Percentiles rank a stretch among this genome's conserved stretches.
Conservation (phyloP, 345 rosid species). For the Murraya paniculata region DNA sequence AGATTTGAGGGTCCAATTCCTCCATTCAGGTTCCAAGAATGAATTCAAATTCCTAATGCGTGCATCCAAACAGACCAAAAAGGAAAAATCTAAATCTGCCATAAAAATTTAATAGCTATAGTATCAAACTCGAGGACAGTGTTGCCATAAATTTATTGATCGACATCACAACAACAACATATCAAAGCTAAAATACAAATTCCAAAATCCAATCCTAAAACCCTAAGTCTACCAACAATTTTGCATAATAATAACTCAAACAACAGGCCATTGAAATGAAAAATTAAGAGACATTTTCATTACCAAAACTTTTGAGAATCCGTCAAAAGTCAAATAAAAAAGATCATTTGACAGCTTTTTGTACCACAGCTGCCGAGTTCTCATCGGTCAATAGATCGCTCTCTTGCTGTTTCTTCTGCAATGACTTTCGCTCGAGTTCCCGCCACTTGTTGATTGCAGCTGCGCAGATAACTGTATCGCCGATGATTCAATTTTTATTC, state of each 20-base stretch:
- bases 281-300: neutral
- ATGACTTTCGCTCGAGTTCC: conserved; percentile 55
- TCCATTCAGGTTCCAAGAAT: neutral
- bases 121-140: neutral
- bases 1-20: neutral
- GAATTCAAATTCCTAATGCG: neutral
- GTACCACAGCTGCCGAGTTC: conserved; percentile 33
- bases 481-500: neutral
- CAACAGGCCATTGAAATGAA: neutral
- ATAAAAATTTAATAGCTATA: neutral
- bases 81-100: neutral
- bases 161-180: neutral
- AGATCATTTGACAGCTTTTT: conserved; percentile 37
- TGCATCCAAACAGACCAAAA: neutral
- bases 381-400: conserved; percentile 20
- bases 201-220: neutral
- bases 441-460: conserved; percentile 70
- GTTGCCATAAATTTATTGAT: neutral
- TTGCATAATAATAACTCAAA: neutral
- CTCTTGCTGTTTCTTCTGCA: conserved; percentile 35
- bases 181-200: neutral
- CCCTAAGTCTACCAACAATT: neutral
- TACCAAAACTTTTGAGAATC: neutral
- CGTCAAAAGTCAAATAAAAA: neutral
- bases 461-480: conserved; percentile 48